Evolutionary conservation across 1,139 yeast species (phyloP).

Genomic region (Geotrichum phurueaensis): DNA sequence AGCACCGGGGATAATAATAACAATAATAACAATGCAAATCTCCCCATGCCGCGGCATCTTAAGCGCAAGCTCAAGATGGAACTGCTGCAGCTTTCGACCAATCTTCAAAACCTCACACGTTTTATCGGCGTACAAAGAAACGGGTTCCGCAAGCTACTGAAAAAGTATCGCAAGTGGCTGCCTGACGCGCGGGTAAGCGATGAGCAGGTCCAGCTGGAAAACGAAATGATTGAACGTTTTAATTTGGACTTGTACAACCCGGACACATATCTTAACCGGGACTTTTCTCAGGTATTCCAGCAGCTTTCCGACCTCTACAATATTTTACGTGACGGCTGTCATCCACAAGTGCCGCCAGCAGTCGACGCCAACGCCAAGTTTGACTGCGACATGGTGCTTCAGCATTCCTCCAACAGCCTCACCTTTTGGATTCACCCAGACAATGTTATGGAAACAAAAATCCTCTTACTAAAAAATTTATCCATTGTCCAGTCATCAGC

Average conservation of each 20-base stretch:
- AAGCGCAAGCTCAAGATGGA: slow-evolving; percentile 32
- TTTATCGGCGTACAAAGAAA: slow-evolving; percentile 74
- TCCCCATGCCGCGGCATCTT: slow-evolving; percentile 9
- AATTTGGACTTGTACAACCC: slow-evolving; percentile 34
- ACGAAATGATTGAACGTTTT: slow-evolving; percentile 29
- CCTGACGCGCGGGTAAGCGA: slow-evolving; percentile 21
- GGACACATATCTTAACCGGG: slow-evolving; percentile 57
- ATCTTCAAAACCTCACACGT: slow-evolving; percentile 63
- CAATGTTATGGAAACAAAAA: slow-evolving; percentile 37
- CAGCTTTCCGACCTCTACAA: slow-evolving; percentile 58
- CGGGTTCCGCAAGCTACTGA: slow-evolving; percentile 72
- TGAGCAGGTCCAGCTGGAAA: neutral
- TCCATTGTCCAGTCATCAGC: slow-evolving; percentile 3
- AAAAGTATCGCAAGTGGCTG: slow-evolving; percentile 67
- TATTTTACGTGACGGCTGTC: slow-evolving; percentile 37
- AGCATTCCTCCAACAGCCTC: slow-evolving; percentile 26
- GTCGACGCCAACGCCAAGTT: slow-evolving; percentile 24
- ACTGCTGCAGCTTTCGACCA: slow-evolving; percentile 47
- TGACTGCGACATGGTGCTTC: slow-evolving; percentile 36
- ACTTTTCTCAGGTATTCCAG: slow-evolving; percentile 58
- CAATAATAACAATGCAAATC: slow-evolving; percentile 4
- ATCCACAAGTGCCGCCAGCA: neutral
- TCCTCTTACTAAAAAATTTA: slow-evolving; percentile 34
- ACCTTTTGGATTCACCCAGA: slow-evolving; percentile 40
- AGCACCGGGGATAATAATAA: neutral